Conservation (phyloP, 257 asterid species). For the Ajuga chamaepitys region DNA sequence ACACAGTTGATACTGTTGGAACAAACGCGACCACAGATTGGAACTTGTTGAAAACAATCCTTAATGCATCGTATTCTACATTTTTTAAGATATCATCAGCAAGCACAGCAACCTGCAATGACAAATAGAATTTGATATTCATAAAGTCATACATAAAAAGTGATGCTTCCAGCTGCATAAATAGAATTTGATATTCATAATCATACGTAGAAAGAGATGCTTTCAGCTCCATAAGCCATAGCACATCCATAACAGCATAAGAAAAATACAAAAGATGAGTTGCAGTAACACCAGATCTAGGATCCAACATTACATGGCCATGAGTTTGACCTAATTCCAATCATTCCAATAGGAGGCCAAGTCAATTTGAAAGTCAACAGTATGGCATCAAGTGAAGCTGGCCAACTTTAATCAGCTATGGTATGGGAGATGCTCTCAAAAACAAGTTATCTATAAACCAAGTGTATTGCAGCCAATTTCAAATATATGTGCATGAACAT, state of each 20-base stretch:
- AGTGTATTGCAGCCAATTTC: not conserved
- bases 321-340: not conserved
- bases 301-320: not conserved
- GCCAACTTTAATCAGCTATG: not conserved
- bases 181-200: no score
- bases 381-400: not conserved
- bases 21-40: slow-evolving; percentile 70
- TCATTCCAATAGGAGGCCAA: not conserved
- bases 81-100: slow-evolving; percentile 96
- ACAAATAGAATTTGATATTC: slow-evolving; percentile 1
- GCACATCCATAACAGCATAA: not conserved
- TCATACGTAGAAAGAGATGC: not conserved
- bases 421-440: not conserved
- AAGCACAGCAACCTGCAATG: slow-evolving; percentile 80
- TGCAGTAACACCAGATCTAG: not conserved
- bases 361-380: not conserved
- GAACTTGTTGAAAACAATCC: slow-evolving; percentile 89
- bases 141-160: not conserved
- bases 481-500: not conserved
- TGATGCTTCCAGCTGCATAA: not conserved
- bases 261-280: not conserved
- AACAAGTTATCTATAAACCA: not conserved
- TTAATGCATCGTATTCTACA: slow-evolving; percentile 80
- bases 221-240: not conserved
- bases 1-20: slow-evolving; percentile 72